Percentiles rank a stretch among this genome's conserved stretches.
Evolutionary conservation across 805 yeast species (phyloP).

Genomic region (Novakomyces olei): DNA sequence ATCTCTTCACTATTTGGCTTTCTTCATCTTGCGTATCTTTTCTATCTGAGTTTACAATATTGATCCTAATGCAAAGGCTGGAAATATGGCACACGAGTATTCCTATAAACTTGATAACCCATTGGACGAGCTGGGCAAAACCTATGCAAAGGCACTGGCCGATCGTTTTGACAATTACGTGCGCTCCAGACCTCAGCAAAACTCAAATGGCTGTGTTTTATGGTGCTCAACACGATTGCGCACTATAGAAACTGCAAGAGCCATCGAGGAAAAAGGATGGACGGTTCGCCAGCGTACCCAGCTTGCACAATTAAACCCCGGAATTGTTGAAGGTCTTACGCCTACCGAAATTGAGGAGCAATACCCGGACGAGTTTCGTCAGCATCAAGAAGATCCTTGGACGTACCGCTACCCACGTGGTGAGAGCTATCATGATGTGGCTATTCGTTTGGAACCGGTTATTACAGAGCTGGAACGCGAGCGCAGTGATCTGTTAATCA

Average conservation of each 20-base stretch:
- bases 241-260: conserved; percentile 57
- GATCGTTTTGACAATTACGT: conserved; percentile 14
- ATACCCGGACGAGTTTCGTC: conserved; percentile 50
- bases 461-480: conserved; percentile 84
- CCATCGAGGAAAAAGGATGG: conserved; percentile 38
- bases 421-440: conserved; percentile 89
- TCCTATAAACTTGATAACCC: conserved; percentile 60
- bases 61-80: no score
- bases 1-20: no score
- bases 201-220: conserved; percentile 31
- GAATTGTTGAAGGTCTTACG: conserved; percentile 52
- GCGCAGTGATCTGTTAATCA: conserved; percentile 55
- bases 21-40: no score
- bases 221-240: conserved; percentile 87
- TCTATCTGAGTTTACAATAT: no score
- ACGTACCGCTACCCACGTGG: conserved; percentile 82
- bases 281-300: conserved; percentile 57
- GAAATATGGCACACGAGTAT: conserved; percentile 25
- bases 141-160: conserved; percentile 44
- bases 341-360: conserved; percentile 33
- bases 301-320: conserved; percentile 73
- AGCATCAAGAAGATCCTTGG: conserved; percentile 57
- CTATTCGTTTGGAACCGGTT: conserved; percentile 80
- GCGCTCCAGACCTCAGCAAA: conserved; percentile 5
- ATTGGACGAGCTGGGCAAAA: conserved; percentile 47